Evolutionary conservation across 306 rosid genomes (phyloP).

Genomic region (Acacia melanoxylon): DNA sequence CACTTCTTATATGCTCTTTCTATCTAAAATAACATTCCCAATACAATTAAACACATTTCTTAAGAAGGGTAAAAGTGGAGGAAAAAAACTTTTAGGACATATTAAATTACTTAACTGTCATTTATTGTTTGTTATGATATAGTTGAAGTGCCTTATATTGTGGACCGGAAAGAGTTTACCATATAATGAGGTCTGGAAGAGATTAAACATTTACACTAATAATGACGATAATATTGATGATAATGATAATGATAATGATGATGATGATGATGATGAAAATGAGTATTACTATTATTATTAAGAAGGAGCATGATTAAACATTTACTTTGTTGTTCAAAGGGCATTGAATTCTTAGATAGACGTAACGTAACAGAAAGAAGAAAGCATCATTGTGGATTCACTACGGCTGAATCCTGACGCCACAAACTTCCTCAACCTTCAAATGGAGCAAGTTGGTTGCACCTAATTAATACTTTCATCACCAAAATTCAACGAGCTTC

Average conservation of each 20-base stretch:
- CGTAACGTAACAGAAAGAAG: background rate
- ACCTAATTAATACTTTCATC: slow-evolving; percentile 21
- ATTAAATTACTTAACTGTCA: too few species aligned
- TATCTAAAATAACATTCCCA: too few species aligned
- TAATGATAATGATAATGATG: background rate
- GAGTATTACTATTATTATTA: background rate
- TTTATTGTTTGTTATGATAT: too few species aligned
- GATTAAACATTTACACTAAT: background rate
- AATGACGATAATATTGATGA: background rate
- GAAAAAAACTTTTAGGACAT: too few species aligned
- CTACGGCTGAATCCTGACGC: slow-evolving; percentile 16
- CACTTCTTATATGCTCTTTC: too few species aligned
- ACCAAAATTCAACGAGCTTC: background rate
- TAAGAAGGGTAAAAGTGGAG: too few species aligned
- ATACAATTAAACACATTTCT: too few species aligned
- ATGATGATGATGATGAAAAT: background rate
- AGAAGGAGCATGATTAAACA: background rate
- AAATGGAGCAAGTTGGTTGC: slow-evolving; percentile 16
- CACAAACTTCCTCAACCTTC: slow-evolving; percentile 11
- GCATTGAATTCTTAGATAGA: background rate
- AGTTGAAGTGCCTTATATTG: too few species aligned
- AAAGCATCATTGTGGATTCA: slow-evolving; percentile 9
- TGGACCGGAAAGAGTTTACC: too few species aligned
- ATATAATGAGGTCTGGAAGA: background rate
- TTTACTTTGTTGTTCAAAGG: too few species aligned